Evolutionary conservation across 371 early-diverging fungal genomes (phyloP).

Genomic region (Lichtheimia corymbifera): DNA sequence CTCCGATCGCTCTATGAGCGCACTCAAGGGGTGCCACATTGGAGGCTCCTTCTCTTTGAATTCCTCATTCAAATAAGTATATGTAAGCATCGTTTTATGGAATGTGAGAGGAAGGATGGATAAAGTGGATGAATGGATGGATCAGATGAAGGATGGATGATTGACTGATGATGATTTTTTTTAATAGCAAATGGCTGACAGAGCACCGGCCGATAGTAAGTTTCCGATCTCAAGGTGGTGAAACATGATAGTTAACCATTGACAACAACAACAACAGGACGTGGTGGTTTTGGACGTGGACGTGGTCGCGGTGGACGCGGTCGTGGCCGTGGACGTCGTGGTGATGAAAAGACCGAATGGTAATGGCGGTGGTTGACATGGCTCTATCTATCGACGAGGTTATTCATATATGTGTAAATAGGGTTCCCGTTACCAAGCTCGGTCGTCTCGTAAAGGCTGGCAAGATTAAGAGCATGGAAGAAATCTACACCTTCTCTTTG

Average conservation of each 20-base stretch:
- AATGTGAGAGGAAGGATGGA: constrained; percentile 7
- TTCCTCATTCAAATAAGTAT: constrained; percentile 21
- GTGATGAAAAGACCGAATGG: constrained; percentile 90
- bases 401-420: constrained; percentile 8
- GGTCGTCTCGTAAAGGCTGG: constrained; percentile 96
- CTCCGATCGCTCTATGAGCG: no score
- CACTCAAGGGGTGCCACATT: no score
- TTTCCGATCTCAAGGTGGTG: background rate
- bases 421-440: constrained; percentile 96
- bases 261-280: constrained; percentile 48
- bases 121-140: constrained; percentile 16
- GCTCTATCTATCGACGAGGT: background rate
- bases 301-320: constrained; percentile 83
- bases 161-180: background rate
- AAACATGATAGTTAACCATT: background rate
- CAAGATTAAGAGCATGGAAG: constrained; percentile 91
- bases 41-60: constrained; percentile 18
- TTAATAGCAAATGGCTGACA: constrained; percentile 73
- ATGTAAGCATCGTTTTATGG: constrained; percentile 11
- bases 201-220: constrained; percentile 78
- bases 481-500: constrained; percentile 97
- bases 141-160: constrained; percentile 1
- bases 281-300: constrained; percentile 86
- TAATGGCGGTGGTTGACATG: constrained; percentile 18
- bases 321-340: constrained; percentile 80